Conservation (phyloP, 179 eudicot genomes). For the Vitellaria paradoxa region DNA sequence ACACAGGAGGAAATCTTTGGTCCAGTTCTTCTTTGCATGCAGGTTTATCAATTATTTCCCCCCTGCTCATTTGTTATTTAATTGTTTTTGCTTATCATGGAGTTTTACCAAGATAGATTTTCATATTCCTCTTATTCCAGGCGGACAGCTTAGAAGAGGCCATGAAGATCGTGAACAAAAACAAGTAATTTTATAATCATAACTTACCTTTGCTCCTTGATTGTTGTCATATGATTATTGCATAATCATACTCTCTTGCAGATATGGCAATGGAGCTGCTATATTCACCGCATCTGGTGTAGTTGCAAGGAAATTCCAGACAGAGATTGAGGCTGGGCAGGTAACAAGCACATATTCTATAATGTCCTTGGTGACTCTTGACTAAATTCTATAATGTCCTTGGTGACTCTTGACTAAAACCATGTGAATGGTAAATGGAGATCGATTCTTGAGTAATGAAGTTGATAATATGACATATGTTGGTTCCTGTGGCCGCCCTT, state of each 20-base stretch:
- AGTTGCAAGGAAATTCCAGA: constrained; percentile 93
- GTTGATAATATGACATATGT: neutral
- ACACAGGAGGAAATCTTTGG: constrained; percentile 95
- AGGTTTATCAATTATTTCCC: constrained; percentile 40
- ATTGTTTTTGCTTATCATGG: neutral
- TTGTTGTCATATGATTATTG: neutral
- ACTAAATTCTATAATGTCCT: neutral
- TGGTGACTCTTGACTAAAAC: too few relatives aligned
- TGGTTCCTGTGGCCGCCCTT: neutral
- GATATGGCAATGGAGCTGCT: constrained; percentile 93
- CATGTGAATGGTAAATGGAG: neutral
- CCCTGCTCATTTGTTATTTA: neutral
- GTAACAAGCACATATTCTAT: constrained; percentile 29
- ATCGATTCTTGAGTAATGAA: neutral
- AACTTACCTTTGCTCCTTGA: neutral
- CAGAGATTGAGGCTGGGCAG: constrained; percentile 97
- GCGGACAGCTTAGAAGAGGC: constrained; percentile 97
- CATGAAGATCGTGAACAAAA: constrained; percentile 70
- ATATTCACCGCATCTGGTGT: constrained; percentile 92
- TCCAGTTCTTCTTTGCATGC: constrained; percentile 94
- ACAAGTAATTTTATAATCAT: constrained; percentile 43
- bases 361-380: neutral
- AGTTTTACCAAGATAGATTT: neutral
- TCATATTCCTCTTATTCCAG: constrained; percentile 29
- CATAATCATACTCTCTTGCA: constrained; percentile 21